Evolutionary conservation across 2,329 filamentous ascomycete genomes (phyloP).

Genomic region (Fusarium udum): DNA sequence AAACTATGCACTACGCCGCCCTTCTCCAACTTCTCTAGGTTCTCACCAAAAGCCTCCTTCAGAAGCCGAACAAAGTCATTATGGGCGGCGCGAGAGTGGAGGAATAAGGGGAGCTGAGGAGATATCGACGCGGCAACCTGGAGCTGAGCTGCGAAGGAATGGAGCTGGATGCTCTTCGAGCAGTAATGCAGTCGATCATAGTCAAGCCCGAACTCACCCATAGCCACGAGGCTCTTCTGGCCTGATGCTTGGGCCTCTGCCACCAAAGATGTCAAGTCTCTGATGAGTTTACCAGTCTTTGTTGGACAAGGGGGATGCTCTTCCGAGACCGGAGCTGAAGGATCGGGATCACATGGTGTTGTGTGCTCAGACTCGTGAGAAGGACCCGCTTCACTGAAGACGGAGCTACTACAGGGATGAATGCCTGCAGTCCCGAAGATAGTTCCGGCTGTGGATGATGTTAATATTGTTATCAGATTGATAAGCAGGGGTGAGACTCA

Average conservation of each 20-base stretch:
- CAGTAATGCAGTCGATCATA: conserved; percentile 92
- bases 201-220: conserved; percentile 95
- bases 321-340: conserved; percentile 58
- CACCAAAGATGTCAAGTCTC: conserved; percentile 72
- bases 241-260: conserved; percentile 62
- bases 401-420: conserved; percentile 86
- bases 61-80: conserved; percentile 83
- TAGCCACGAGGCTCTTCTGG: conserved; percentile 69
- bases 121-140: conserved; percentile 74
- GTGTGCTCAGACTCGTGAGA: conserved; percentile 59
- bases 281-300: conserved; percentile 61
- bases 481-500: conserved; percentile 54
- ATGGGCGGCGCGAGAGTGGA: conserved; percentile 90
- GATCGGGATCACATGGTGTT: conserved; percentile 63
- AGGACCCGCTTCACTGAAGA: conserved; percentile 70
- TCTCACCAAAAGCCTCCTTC: conserved; percentile 63
- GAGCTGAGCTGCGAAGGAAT: conserved; percentile 86
- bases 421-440: conserved; percentile 94
- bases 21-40: conserved; percentile 73
- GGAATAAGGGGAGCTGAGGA: conserved; percentile 85
- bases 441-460: conserved; percentile 67
- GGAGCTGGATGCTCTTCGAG: conserved; percentile 79
- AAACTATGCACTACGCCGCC: conserved; percentile 94
- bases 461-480: conserved; percentile 1
- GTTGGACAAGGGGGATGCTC: conserved; percentile 56